Evolutionary conservation across 2,329 filamentous ascomycete species (phyloP).

Genomic region (Aureobasidium musti): DNA sequence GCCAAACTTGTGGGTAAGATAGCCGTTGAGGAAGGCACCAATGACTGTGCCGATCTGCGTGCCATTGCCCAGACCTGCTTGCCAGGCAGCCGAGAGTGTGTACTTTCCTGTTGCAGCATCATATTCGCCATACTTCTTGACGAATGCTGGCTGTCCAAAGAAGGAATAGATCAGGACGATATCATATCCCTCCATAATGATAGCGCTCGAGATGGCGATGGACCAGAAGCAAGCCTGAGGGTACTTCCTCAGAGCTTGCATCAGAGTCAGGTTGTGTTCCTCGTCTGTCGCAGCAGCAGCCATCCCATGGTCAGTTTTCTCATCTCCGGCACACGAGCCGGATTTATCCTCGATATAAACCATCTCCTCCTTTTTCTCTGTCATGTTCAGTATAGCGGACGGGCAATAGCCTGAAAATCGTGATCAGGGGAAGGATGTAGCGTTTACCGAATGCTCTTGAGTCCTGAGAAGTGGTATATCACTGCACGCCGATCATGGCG

Average conservation of each 20-base stretch:
- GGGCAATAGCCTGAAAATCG: background rate
- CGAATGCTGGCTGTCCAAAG: slow-evolving; percentile 61
- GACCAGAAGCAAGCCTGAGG: slow-evolving; percentile 57
- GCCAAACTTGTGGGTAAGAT: slow-evolving; percentile 19
- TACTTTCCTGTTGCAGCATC: slow-evolving; percentile 46
- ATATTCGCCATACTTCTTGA: slow-evolving; percentile 57
- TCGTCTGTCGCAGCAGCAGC: slow-evolving; percentile 19
- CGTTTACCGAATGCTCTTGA: background rate
- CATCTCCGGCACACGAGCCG: slow-evolving; percentile 9
- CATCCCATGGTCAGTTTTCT: slow-evolving; percentile 3
- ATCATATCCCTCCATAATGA: slow-evolving; percentile 65
- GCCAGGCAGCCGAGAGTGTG: slow-evolving; percentile 45
- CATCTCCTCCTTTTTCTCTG: background rate
- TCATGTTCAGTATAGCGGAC: background rate
- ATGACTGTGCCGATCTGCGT: slow-evolving; percentile 13
- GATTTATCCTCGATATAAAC: slow-evolving; percentile 11
- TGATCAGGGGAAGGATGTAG: background rate
- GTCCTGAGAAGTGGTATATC: background rate
- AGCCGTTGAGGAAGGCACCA: slow-evolving; percentile 24
- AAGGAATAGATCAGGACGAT: slow-evolving; percentile 65
- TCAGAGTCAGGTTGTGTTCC: slow-evolving; percentile 26
- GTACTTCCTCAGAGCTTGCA: slow-evolving; percentile 43
- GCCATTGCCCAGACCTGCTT: slow-evolving; percentile 40
- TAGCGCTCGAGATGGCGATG: slow-evolving; percentile 60
- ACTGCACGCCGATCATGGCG: slow-evolving; percentile 4